phyloP scores from a whole-genome alignment of 306 rosid genomes.

The Mucuna pruriens region DNA sequence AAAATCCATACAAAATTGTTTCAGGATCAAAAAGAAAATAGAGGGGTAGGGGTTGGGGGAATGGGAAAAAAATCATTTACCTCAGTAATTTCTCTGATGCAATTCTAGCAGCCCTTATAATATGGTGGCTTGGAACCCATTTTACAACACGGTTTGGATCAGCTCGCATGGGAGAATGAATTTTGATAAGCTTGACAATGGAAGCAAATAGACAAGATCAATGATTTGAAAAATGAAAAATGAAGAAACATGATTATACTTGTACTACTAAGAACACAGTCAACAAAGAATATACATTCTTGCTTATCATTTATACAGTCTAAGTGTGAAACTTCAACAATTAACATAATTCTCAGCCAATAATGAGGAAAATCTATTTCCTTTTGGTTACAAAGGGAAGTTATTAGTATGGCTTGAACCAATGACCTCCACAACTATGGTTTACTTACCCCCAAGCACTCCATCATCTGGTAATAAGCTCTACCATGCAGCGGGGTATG shows the following conservation, averaged over 20 bases:
- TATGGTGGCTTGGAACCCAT: slow-evolving; percentile 74
- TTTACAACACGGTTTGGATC: slow-evolving; percentile 83
- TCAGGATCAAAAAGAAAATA: neutral
- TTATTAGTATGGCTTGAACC: slow-evolving; percentile 12
- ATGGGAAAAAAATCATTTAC: slow-evolving; percentile 45
- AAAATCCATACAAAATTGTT: neutral
- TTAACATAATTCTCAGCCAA: slow-evolving; percentile 2
- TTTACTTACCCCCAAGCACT: slow-evolving; percentile 93
- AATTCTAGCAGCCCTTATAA: slow-evolving; percentile 71
- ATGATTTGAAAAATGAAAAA: slow-evolving; percentile 25
- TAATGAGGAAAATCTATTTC: slow-evolving; percentile 1
- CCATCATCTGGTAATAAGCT: slow-evolving; percentile 98
- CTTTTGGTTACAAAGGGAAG: slow-evolving; percentile 8
- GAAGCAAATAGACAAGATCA: slow-evolving; percentile 35
- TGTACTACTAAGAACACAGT: slow-evolving; percentile 22
- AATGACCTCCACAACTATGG: slow-evolving; percentile 1
- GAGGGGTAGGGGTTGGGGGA: neutral
- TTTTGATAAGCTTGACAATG: slow-evolving; percentile 80
- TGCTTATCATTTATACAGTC: neutral
- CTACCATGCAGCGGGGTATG: slow-evolving; percentile 97
- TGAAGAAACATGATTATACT: neutral
- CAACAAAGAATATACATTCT: neutral
- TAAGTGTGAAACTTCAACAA: slow-evolving; percentile 8
- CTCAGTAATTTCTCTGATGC: slow-evolving; percentile 83
- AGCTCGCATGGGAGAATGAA: slow-evolving; percentile 96